Evolutionary conservation across 148 eudicot genomes (phyloP).

Genomic region (Fagopyrum homotropicum): DNA sequence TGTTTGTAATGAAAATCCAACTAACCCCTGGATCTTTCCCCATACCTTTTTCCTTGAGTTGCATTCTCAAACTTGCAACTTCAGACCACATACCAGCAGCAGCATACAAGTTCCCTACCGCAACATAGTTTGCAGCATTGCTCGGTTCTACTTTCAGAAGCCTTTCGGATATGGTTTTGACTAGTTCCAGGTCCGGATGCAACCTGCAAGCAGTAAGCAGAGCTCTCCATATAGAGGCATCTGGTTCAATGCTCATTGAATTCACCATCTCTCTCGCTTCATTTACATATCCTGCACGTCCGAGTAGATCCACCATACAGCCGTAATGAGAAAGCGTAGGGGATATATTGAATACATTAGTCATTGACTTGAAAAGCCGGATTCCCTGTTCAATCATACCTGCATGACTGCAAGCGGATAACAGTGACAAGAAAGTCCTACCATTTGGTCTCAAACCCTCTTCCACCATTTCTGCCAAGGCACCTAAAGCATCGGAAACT

Average conservation of each 20-base stretch:
- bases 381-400: constrained; percentile 41
- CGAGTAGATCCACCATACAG: constrained; percentile 44
- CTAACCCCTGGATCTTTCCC: constrained; percentile 40
- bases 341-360: constrained; percentile 26
- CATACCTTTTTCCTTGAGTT: constrained; percentile 28
- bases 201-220: constrained; percentile 38
- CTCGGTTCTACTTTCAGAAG: constrained; percentile 44
- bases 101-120: constrained; percentile 40
- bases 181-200: constrained; percentile 20
- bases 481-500: constrained; percentile 26
- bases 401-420: constrained; percentile 45
- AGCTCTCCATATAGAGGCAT: constrained; percentile 44
- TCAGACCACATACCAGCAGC: constrained; percentile 42
- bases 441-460: constrained; percentile 32
- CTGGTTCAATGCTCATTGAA: constrained; percentile 44
- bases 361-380: constrained; percentile 34
- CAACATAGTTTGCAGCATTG: constrained; percentile 41
- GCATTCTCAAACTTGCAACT: constrained; percentile 28
- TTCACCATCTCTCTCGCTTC: constrained; percentile 34
- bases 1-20: constrained; percentile 34
- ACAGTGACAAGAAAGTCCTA: constrained; percentile 33
- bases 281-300: constrained; percentile 31
- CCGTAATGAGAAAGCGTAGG: constrained; percentile 42
- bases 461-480: constrained; percentile 31
- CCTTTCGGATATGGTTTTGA: constrained; percentile 20